Percentiles rank a stretch among this genome's conserved stretches.
Evolutionary conservation across 2,329 filamentous ascomycete species (phyloP).

Genomic region (Epichloe bromicola): DNA sequence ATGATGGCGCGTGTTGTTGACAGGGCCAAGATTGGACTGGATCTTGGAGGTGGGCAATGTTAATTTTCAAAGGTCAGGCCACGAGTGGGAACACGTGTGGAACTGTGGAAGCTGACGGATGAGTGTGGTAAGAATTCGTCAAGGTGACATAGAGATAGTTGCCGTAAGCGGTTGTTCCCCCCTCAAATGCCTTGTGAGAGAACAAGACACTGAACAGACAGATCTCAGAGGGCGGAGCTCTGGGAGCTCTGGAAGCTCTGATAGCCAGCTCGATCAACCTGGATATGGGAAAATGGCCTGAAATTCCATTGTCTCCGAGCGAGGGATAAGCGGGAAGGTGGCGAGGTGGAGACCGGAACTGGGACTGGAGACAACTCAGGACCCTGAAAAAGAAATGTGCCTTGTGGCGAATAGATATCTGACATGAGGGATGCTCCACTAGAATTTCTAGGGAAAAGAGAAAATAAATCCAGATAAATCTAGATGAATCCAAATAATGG

Average conservation of each 20-base stretch:
- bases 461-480: too few species aligned
- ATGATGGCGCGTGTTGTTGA: background rate
- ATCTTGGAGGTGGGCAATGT: background rate
- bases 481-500: too few species aligned
- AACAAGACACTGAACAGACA: background rate
- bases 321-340: background rate
- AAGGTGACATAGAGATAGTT: background rate
- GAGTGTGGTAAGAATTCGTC: background rate
- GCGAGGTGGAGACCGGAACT: background rate
- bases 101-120: background rate
- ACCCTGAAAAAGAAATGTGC: background rate
- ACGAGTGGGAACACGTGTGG: background rate
- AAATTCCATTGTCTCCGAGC: background rate
- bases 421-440: too few species aligned
- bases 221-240: background rate
- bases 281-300: background rate
- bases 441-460: too few species aligned
- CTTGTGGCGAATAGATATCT: too few species aligned
- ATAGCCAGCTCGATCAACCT: background rate
- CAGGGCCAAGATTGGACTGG: background rate
- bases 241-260: too few species aligned
- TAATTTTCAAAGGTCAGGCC: background rate
- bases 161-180: too few species aligned
- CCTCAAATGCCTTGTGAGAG: background rate
- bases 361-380: background rate